These are phyloP conservation scores for Agapanthus africanus DNA, from an alignment of 106 monocot species.

Conservation along the genomic window DNA sequence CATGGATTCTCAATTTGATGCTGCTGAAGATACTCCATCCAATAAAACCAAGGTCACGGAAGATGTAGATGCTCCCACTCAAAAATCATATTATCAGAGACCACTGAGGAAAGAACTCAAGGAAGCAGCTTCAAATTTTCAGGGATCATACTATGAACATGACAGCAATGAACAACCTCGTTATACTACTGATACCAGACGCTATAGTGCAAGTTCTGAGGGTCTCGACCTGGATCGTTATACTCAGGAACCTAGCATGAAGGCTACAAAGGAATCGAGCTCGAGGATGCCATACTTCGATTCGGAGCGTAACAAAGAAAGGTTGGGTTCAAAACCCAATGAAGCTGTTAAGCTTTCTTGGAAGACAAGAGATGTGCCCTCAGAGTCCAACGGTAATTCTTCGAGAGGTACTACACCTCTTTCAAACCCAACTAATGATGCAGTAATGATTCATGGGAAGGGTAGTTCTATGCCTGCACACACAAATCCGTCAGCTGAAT, in stretches of 20 bases:
- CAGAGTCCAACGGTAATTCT: conserved; percentile 6
- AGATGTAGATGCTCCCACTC: conserved; percentile 2
- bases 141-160: neutral
- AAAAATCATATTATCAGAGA: neutral
- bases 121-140: neutral
- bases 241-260: conserved; percentile 2
- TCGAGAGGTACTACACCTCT: neutral
- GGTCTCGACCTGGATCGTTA: conserved; percentile 3
- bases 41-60: neutral
- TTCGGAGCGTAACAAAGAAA: conserved; percentile 11
- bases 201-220: conserved; percentile 2
- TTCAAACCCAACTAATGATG: neutral
- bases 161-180: neutral
- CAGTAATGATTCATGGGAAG: neutral
- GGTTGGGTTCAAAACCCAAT: neutral
- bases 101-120: neutral
- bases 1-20: neutral
- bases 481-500: conserved; percentile 12
- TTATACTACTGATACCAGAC: neutral
- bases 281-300: conserved; percentile 17
- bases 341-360: conserved; percentile 27
- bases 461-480: neutral
- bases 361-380: conserved; percentile 24
- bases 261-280: conserved; percentile 13
- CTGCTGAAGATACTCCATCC: conserved; percentile 1